phyloP scores from a whole-genome alignment of 208 protist species.

The Crithidia acanthocephali region DNA sequence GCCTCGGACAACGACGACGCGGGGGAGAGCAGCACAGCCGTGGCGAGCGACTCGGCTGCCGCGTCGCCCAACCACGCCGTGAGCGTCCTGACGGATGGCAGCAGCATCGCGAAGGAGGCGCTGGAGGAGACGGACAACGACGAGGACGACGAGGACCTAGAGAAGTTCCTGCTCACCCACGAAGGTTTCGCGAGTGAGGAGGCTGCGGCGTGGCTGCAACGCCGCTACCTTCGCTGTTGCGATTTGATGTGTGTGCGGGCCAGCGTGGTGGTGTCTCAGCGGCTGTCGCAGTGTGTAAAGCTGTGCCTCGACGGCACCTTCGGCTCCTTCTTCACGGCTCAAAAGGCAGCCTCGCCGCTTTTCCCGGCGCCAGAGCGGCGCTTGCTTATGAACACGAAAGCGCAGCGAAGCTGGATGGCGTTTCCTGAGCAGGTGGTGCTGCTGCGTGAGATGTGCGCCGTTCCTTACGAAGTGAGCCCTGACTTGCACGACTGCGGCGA shows the following conservation, averaged over 20 bases:
- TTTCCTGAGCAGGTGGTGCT: conserved; percentile 18
- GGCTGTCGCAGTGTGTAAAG: conserved; percentile 21
- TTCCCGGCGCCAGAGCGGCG: conserved; percentile 4
- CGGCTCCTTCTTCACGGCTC: conserved; percentile 9
- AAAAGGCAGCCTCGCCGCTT: conserved; percentile 10
- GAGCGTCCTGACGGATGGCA: background rate
- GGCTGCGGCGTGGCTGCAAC: conserved; percentile 25
- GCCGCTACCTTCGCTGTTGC: conserved; percentile 42
- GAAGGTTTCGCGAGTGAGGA: background rate
- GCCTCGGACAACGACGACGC: background rate
- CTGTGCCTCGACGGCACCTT: background rate
- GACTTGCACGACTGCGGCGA: conserved; percentile 25
- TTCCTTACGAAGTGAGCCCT: conserved; percentile 25
- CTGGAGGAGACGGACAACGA: conserved; percentile 1
- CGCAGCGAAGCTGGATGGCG: conserved; percentile 23
- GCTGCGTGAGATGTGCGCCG: conserved; percentile 16
- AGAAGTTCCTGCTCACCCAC: conserved; percentile 11
- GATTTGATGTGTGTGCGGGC: conserved; percentile 20
- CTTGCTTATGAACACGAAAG: background rate
- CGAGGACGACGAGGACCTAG: conserved; percentile 31
- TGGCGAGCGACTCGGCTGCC: conserved; percentile 10
- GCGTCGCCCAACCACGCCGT: background rate
- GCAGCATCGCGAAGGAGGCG: background rate
- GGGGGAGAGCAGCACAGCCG: conserved; percentile 7
- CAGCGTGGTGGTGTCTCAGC: conserved; percentile 11